Conservation (phyloP, 768 basidiomycete genomes). For the Pleurotus cornucopiae region DNA sequence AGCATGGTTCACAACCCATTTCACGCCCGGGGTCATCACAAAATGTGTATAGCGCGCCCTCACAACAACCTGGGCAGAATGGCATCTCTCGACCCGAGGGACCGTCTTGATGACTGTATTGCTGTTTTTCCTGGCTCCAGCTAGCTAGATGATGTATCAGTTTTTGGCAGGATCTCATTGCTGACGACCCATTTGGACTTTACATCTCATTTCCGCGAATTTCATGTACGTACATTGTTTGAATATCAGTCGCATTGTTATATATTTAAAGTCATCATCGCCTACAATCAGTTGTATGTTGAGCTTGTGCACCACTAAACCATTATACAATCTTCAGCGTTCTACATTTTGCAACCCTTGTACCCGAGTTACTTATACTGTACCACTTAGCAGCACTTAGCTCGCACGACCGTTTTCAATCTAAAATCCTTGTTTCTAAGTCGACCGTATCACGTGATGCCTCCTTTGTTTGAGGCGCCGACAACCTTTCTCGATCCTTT, state of each 20-base stretch:
- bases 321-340: too few relatives aligned
- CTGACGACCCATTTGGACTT: not conserved
- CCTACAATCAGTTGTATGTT: not conserved
- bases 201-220: not conserved
- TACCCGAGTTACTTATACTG: too few relatives aligned
- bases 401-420: too few relatives aligned
- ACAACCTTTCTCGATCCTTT: too few relatives aligned
- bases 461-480: too few relatives aligned
- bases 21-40: slow-evolving; percentile 64
- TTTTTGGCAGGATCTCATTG: slow-evolving; percentile 1
- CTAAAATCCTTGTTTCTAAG: too few relatives aligned
- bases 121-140: not conserved
- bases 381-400: too few relatives aligned
- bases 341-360: too few relatives aligned
- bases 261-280: not conserved
- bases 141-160: slow-evolving; percentile 8
- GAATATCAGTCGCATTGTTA: slow-evolving; percentile 1
- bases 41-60: slow-evolving; percentile 44
- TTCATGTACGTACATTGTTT: slow-evolving; percentile 9
- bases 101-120: slow-evolving; percentile 24
- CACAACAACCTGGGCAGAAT: slow-evolving; percentile 37
- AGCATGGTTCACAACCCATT: slow-evolving; percentile 28
- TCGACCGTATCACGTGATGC: too few relatives aligned
- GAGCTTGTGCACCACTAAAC: too few relatives aligned
- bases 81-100: slow-evolving; percentile 40